Evolutionary conservation across 2,329 filamentous ascomycete species (phyloP), one percentile per base, ranked within the genome.

Genomic region (Graphilbum fragrans): DNA sequence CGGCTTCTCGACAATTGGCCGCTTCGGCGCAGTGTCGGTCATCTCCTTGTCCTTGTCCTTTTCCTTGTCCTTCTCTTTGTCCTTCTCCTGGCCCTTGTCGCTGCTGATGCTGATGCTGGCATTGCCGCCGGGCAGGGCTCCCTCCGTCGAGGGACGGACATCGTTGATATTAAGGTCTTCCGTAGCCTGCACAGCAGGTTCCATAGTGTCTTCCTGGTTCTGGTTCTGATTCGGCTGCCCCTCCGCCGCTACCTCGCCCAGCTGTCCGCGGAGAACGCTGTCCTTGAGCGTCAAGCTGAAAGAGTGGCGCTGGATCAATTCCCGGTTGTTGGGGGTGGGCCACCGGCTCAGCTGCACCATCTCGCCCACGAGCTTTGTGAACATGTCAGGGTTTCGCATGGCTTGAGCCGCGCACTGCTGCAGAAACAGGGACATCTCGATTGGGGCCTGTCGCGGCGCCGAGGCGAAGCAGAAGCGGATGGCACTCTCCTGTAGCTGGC

Each of bases 401-500:
- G 83, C 84, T 35, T 92, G 69, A 49, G 86, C 80, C 38, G 85
- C 82, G 58, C 94, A 74, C 37, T 80, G 75, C 41, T 86, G 80
- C 35, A 90, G 67, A 55, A 87, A 96, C 10, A 65, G 70, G 9
- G 73, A 69, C 3, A 84, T 77, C 50, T 96, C 90, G 25, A 75
- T 66, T 33, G 71, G 66, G 32, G 82, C 72, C 23, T 62, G 56
- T 35, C 60, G 65, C 29, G 61, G 55, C 46, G 70, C 68, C 41
- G 84, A 69, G 41, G 85, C 78, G 50, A 95, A 85, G 52, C 76
- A 79, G n/a, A 74, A 66, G 48, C 80, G 77, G 52, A 98, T 93
- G 56, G 96, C 90, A 22, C 80, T 82, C 39, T 82, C 75, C 83
- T 98, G 95, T 45, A 94, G 80, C 56, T 95, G 86, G 49, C 84